These are phyloP conservation scores for Plasmodium falciparum DNA, from an alignment of 169 alveolate species.

Conservation along the genomic window DNA sequence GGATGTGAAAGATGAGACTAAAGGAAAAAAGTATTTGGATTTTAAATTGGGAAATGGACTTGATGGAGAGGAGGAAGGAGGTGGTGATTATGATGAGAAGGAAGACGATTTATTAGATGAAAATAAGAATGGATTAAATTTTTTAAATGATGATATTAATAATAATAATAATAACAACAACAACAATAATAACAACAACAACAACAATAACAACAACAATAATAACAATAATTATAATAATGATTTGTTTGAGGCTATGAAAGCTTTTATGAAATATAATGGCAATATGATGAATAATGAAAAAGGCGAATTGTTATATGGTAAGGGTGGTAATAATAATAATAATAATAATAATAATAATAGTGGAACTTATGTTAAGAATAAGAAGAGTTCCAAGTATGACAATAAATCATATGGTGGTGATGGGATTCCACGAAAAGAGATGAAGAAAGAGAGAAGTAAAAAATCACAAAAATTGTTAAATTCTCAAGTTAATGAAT, in stretches of 20 bases:
- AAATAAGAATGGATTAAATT: neutral
- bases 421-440: neutral
- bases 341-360: neutral
- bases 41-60: neutral
- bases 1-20: neutral
- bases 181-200: neutral
- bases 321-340: conserved; percentile 2
- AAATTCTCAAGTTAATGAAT: neutral
- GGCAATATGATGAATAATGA: conserved; percentile 4
- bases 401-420: neutral
- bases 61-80: neutral
- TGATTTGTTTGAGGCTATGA: neutral
- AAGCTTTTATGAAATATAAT: neutral
- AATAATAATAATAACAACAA: neutral
- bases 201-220: neutral
- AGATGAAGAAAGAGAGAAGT: conserved; percentile 5
- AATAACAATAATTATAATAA: neutral
- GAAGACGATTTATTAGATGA: conserved; percentile 1
- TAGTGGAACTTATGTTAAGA: neutral
- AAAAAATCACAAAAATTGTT: neutral
- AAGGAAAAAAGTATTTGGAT: conserved; percentile 1
- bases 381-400: neutral
- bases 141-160: neutral
- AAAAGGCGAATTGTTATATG: neutral
- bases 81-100: neutral